Evolutionary conservation across 768 basidiomycete species (phyloP), one percentile per base, ranked within the genome.

Genomic region (Galerina sulciceps): DNA sequence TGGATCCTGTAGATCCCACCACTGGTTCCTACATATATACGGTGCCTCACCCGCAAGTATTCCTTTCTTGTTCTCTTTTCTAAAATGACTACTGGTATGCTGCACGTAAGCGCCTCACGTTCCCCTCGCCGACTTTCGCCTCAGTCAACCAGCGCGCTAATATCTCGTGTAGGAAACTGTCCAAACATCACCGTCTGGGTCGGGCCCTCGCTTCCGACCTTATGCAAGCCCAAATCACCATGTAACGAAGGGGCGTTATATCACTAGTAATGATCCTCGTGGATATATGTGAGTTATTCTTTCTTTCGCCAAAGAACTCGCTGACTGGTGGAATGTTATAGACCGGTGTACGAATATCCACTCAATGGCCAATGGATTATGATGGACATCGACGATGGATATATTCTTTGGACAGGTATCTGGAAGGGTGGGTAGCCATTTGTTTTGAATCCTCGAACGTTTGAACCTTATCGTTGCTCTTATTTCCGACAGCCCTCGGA

Each of bases 301-400:
- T 44, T 31, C 1, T 50, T 34, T 41, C 38, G n/a, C 45, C 35
- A 40, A 17, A 47, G 10, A 31, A 53, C 40, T 41, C 62, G 20
- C 55, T 63, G 38, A 57, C 14, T 15, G n/a, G 50, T 18, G 17
- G 17, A 5, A 22, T 45, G 15, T 38, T 34, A 26, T 59, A 85
- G 93, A 54, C 91, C 92, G 11, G 93, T 95, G 10, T 94, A 91
- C 67, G 93, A 95, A 70, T 95, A 94, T 66, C 91, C 91, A 1
- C 79, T 95, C 55, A 92, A 93, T 61, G 90, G 88, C 18, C 92
- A 94, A 68, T 93, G 92, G 90, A 91, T 95, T 67, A 94, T 95
- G 93, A 93, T 94, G 85, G 93, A 95, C 76, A 90, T 92, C 68
- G 93, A 95, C 70, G 93, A 94, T 70, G 93, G 93, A 3, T 94